Evolutionary conservation across 2,329 filamentous ascomycete genomes (phyloP).

Genomic region (Magnaporthales sp.): DNA sequence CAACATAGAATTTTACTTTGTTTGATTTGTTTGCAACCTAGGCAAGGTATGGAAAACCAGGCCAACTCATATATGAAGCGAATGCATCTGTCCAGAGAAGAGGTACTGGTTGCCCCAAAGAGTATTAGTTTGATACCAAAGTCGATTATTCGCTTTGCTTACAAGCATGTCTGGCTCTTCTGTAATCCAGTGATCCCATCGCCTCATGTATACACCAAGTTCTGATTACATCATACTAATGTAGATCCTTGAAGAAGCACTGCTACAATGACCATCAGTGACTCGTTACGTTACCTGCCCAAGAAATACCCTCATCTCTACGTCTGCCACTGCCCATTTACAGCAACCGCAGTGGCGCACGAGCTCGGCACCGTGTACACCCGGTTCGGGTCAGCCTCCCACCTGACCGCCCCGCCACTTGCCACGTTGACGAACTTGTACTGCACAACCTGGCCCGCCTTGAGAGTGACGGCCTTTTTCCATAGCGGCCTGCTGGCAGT

Average conservation of each 20-base stretch:
- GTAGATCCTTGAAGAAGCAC: background rate
- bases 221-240: background rate
- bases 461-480: constrained; percentile 45
- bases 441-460: constrained; percentile 45
- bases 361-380: constrained; percentile 20
- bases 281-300: background rate
- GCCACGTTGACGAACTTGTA: constrained; percentile 63
- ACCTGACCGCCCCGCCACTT: constrained; percentile 43
- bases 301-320: background rate
- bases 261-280: background rate
- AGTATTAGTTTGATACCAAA: background rate
- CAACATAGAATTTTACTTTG: too few species aligned
- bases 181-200: background rate
- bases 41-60: too few species aligned
- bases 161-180: too few species aligned
- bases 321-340: constrained; percentile 24
- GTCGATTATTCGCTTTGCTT: too few species aligned
- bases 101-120: background rate
- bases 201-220: background rate
- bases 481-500: constrained; percentile 52
- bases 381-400: constrained; percentile 55
- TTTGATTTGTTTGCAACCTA: too few species aligned
- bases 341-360: constrained; percentile 12
- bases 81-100: background rate
- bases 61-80: too few species aligned